Evolutionary conservation across 495 filamentous ascomycete species (phyloP).

Genomic region (Saxophila tyrrhenica): DNA sequence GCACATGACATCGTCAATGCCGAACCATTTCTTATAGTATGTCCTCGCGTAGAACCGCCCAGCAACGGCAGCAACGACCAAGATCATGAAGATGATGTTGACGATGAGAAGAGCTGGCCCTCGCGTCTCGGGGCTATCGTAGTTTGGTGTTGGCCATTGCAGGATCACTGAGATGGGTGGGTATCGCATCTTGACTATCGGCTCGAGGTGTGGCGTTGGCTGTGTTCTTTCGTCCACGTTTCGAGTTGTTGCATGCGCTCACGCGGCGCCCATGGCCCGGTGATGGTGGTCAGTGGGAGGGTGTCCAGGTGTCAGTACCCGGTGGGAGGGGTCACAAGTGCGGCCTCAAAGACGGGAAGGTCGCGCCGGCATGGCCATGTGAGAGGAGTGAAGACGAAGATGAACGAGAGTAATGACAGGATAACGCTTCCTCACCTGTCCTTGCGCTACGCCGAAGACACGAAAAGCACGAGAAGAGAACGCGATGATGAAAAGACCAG

Average conservation of each 20-base stretch:
- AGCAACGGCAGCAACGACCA: conserved; percentile 20
- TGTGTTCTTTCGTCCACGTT: no score
- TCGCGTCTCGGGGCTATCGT: conserved; percentile 21
- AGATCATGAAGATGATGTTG: conserved; percentile 24
- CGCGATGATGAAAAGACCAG: not conserved
- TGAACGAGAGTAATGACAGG: not conserved
- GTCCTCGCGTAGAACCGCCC: conserved; percentile 24
- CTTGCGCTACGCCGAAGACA: not conserved
- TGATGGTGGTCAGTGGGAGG: not conserved
- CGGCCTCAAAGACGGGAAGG: not conserved
- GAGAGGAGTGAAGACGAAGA: not conserved
- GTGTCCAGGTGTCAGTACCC: not conserved
- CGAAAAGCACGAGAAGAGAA: not conserved
- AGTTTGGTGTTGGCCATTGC: conserved; percentile 24
- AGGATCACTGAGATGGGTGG: conserved; percentile 22
- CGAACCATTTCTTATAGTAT: conserved; percentile 23
- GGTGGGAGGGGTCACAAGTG: not conserved
- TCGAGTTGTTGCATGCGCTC: not conserved
- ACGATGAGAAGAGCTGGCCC: conserved; percentile 24
- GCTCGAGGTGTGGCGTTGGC: not conserved
- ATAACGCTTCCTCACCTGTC: not conserved
- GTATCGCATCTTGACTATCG: conserved; percentile 18
- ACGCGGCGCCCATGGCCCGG: not conserved
- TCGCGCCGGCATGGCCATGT: not conserved
- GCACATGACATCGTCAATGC: conserved; percentile 23